Evolutionary conservation across 345 rosid species (phyloP).

Genomic region (Garcia nutans): DNA sequence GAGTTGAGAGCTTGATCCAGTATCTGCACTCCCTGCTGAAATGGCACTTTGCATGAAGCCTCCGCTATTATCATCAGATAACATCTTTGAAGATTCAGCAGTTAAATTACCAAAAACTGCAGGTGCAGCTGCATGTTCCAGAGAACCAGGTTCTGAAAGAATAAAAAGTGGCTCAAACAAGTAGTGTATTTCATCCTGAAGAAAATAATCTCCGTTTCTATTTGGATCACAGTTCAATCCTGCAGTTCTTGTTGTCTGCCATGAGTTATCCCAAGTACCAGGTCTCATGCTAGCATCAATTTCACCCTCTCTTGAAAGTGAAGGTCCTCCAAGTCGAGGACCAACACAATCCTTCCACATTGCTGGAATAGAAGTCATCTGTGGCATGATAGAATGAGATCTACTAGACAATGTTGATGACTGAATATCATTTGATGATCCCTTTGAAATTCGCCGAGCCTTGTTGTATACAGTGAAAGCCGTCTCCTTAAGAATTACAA

Average conservation of each 20-base stretch:
- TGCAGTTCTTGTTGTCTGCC: constrained; percentile 79
- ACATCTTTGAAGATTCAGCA: constrained; percentile 57
- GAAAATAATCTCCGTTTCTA: constrained; percentile 68
- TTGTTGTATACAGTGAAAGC: constrained; percentile 96
- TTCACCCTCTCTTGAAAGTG: constrained; percentile 87
- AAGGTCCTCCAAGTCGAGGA: constrained; percentile 72
- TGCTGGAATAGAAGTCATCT: constrained; percentile 62
- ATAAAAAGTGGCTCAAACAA: constrained; percentile 96
- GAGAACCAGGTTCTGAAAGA: constrained; percentile 94
- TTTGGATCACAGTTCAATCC: constrained; percentile 74
- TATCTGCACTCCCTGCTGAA: constrained; percentile 54
- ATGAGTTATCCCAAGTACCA: constrained; percentile 80
- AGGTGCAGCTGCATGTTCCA: constrained; percentile 77
- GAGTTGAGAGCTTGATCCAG: constrained; percentile 64
- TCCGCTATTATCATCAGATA: constrained; percentile 63
- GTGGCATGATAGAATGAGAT: constrained; percentile 62
- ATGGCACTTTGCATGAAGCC: constrained; percentile 54
- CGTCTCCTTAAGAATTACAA: constrained; percentile 80
- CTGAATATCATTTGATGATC: constrained; percentile 58
- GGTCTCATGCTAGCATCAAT: constrained; percentile 78
- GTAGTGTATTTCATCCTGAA: constrained; percentile 63
- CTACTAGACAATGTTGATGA: constrained; percentile 61
- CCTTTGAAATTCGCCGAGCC: constrained; percentile 82
- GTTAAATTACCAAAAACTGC: constrained; percentile 45
- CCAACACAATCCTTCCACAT: constrained; percentile 90